A percentile compares a stretch with the other conserved stretches of the same genome.
Conservation (phyloP, 163 green algal species). For the Coccomyxa subellipsoidea region DNA sequence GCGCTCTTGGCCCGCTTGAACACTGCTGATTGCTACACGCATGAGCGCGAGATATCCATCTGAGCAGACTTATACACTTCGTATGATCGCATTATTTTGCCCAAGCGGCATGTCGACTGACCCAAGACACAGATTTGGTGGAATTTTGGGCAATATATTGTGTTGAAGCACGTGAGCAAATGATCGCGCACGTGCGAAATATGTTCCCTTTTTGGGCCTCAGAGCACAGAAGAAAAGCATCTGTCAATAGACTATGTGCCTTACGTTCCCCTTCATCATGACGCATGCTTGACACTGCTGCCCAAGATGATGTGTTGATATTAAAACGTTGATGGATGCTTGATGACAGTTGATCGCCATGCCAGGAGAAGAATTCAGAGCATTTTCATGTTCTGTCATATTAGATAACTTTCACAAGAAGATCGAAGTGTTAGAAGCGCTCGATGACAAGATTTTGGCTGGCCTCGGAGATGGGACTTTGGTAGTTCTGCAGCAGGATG, state of each 20-base stretch:
- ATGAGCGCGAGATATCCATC: background rate
- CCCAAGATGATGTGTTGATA: too few species aligned
- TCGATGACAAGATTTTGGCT: constrained; percentile 9
- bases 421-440: constrained; percentile 15
- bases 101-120: background rate
- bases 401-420: constrained; percentile 27
- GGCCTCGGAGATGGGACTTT: constrained; percentile 32
- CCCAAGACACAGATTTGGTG: too few species aligned
- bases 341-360: background rate
- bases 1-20: background rate
- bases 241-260: background rate
- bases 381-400: constrained; percentile 8
- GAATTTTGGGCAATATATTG: too few species aligned
- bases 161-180: too few species aligned
- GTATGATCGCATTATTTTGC: too few species aligned
- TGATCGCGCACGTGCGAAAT: too few species aligned
- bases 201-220: too few species aligned
- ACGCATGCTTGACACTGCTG: background rate
- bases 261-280: background rate
- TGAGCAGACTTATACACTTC: background rate
- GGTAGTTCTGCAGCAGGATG: constrained; percentile 19
- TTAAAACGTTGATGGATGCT: too few species aligned
- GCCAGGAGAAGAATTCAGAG: constrained; percentile 14
- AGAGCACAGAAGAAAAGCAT: too few species aligned
- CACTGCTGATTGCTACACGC: background rate